These are phyloP conservation scores for Capsella rubella DNA, from an alignment of 441 rosid genomes.

Conservation along the genomic window DNA sequence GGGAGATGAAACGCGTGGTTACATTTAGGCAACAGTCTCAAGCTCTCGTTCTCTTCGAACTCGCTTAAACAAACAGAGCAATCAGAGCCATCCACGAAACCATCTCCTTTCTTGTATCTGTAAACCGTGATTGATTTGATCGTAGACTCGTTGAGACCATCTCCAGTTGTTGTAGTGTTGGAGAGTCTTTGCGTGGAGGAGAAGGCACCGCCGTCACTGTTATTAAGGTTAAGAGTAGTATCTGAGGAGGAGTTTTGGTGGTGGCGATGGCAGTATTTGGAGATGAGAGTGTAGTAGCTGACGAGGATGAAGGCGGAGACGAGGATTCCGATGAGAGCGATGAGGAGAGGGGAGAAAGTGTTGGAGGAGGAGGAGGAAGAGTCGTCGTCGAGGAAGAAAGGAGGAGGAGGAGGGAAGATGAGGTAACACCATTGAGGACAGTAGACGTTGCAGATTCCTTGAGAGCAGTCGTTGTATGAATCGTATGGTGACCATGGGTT, in stretches of 20 bases:
- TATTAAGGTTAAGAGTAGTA: neutral
- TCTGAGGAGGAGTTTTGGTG: constrained; percentile 31
- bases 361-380: constrained; percentile 43
- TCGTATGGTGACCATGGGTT: constrained; percentile 75
- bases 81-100: constrained; percentile 62
- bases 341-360: constrained; percentile 77
- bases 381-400: constrained; percentile 39
- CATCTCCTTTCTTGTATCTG: constrained; percentile 61
- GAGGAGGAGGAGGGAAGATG: constrained; percentile 55
- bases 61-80: constrained; percentile 84
- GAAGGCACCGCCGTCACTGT: constrained; percentile 21
- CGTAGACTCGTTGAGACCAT: constrained; percentile 64
- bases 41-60: constrained; percentile 72
- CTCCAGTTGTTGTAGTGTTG: constrained; percentile 5
- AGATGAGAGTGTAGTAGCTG: constrained; percentile 74
- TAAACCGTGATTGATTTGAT: constrained; percentile 63
- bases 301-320: constrained; percentile 73
- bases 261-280: constrained; percentile 61
- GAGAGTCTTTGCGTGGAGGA: constrained; percentile 37
- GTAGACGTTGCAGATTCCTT: constrained; percentile 77
- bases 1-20: constrained; percentile 87
- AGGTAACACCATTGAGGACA: constrained; percentile 90
- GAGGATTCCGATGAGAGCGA: constrained; percentile 76
- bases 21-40: constrained; percentile 75
- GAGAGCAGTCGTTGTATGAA: constrained; percentile 77